phyloP scores from a whole-genome alignment of 108 stramenopile species.

The Cyclostephanos tholiformis region DNA sequence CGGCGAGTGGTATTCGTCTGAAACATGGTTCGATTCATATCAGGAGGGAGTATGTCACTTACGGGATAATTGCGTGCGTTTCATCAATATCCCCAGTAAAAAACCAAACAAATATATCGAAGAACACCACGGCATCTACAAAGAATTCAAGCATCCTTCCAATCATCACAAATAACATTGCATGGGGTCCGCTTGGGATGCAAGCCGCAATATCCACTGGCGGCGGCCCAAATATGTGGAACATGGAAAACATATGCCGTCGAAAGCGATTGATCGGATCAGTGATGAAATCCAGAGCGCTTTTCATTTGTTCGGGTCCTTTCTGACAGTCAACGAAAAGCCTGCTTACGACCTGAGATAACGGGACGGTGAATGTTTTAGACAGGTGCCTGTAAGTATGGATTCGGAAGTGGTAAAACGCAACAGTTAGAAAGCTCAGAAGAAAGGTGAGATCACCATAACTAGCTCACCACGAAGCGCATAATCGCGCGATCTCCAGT shows the following conservation, averaged over 20 bases:
- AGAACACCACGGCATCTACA: constrained; percentile 62
- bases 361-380: constrained; percentile 43
- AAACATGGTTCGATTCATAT: neutral
- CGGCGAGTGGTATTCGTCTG: neutral
- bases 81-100: constrained; percentile 70
- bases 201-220: constrained; percentile 47
- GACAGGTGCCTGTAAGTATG: constrained; percentile 39
- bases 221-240: constrained; percentile 42
- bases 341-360: constrained; percentile 43
- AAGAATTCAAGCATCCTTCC: constrained; percentile 51
- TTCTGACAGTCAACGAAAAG: constrained; percentile 51
- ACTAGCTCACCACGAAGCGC: constrained; percentile 41
- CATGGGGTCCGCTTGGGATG: constrained; percentile 57
- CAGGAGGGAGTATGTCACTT: neutral
- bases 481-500: constrained; percentile 58
- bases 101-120: constrained; percentile 77
- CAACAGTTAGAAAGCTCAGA: neutral
- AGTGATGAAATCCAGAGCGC: constrained; percentile 42
- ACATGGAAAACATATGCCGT: constrained; percentile 24
- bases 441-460: neutral
- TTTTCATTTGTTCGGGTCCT: constrained; percentile 33
- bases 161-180: constrained; percentile 48
- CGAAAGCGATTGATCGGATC: constrained; percentile 43
- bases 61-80: constrained; percentile 54
- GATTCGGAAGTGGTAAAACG: neutral